A percentile compares a stretch with the other conserved stretches of the same genome.
These are phyloP conservation scores for Komagataella pseudopastoris DNA, from an alignment of 805 yeast genomes.

Conservation along the genomic window DNA sequence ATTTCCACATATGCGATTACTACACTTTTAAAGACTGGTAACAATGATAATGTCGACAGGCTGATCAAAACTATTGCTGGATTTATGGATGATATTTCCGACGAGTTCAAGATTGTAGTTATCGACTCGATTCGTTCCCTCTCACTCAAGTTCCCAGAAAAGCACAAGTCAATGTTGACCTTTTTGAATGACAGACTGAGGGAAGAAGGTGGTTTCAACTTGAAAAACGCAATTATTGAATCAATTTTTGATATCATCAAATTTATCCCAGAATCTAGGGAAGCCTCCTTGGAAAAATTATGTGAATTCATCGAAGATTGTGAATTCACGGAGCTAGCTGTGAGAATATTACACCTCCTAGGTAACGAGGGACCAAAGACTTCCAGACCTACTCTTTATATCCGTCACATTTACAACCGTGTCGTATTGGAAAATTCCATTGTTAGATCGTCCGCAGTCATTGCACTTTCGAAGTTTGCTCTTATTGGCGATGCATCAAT, in stretches of 20 bases:
- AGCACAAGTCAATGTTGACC: conserved; percentile 67
- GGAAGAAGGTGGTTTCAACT: conserved; percentile 80
- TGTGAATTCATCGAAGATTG: conserved; percentile 98
- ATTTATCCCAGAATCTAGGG: conserved; percentile 74
- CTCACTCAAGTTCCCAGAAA: conserved; percentile 86
- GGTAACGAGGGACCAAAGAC: conserved; percentile 94
- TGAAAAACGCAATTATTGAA: conserved; percentile 81
- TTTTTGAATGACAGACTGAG: conserved; percentile 77
- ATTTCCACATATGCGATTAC: conserved; percentile 96
- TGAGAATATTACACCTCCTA: conserved; percentile 80
- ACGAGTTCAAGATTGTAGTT: conserved; percentile 89
- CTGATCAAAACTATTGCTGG: conserved; percentile 77
- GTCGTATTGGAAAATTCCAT: conserved; percentile 92
- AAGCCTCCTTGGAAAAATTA: conserved; percentile 69
- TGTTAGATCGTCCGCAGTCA: conserved; percentile 90
- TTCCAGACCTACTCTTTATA: conserved; percentile 74
- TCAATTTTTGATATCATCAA: conserved; percentile 86
- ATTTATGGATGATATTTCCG: conserved; percentile 87
- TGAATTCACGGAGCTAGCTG: conserved; percentile 87
- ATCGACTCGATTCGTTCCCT: conserved; percentile 89
- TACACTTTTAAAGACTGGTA: conserved; percentile 88
- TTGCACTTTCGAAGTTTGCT: conserved; percentile 85
- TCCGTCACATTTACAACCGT: conserved; percentile 93
- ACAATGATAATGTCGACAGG: conserved; percentile 78
- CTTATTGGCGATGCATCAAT: conserved; percentile 58